Conservation (phyloP, 2,329 filamentous ascomycete species). For the Onygenales sp. region DNA sequence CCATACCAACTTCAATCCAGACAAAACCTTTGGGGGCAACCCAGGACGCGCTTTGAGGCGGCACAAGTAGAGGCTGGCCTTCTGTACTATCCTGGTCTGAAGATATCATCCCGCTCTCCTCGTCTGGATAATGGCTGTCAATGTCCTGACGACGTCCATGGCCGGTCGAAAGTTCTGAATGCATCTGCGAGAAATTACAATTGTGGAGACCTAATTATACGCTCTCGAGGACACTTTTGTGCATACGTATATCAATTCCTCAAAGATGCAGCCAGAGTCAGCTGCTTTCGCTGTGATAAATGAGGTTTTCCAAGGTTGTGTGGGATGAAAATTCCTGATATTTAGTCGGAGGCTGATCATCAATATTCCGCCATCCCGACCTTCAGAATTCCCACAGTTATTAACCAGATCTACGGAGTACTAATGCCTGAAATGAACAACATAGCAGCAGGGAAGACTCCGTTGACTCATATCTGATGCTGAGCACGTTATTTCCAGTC, state of each 20-base stretch:
- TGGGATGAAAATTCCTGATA: not conserved
- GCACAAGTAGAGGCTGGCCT: slow-evolving; percentile 15
- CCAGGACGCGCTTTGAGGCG: slow-evolving; percentile 26
- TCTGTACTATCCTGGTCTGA: slow-evolving; percentile 12
- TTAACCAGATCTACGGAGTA: too few species aligned
- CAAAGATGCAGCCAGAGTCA: not conserved
- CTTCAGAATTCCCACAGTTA: too few species aligned
- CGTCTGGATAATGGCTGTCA: not conserved
- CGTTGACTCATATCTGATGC: not conserved
- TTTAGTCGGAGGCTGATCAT: not conserved
- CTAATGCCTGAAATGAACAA: not conserved
- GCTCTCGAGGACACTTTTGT: not conserved
- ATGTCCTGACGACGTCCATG: not conserved
- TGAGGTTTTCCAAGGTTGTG: not conserved
- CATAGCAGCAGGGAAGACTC: not conserved
- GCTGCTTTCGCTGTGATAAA: not conserved
- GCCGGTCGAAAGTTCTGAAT: not conserved
- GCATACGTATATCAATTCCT: not conserved
- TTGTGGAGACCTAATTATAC: not conserved
- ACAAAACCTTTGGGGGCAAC: slow-evolving; percentile 44
- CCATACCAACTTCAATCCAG: slow-evolving; percentile 46
- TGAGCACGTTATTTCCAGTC: not conserved
- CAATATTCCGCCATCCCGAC: too few species aligned
- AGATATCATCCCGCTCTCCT: not conserved
- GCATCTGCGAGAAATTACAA: not conserved